Evolutionary conservation across 805 yeast species (phyloP), one percentile per base, ranked within the genome.

Genomic region (Teunomyces tritomae): DNA sequence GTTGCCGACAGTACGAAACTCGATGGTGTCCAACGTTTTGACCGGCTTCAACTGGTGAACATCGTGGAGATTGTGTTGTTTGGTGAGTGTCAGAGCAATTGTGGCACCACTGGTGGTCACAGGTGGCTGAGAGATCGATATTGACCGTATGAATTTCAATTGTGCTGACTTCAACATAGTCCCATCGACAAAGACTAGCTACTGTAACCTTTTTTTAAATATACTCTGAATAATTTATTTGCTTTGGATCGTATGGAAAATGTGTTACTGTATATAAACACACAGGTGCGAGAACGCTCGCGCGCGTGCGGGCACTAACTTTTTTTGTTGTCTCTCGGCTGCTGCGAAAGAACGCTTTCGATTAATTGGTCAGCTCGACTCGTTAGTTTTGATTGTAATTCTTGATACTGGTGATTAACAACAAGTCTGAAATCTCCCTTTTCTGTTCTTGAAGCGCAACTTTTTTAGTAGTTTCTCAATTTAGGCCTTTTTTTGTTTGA

Each of bases 1-100:
- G 4, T 60, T 63, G 5, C 83, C 84, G 47, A 81, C 55, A 0
- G 78, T 65, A 40, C 71, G 63, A 50, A 79, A 70, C 26, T 62
- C 57, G 29, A 64, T 57, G 5, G 52, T 50, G 16, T 64, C 68
- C 36, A 61, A 49, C 4, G 62, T 45, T 33, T 52, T 52, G 29
- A 48, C 47, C 32, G 50, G 44, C 16, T 52, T 45, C 44, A 64
- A 49, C 14, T 49, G 45, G 28, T 58, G 49, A 14, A 50, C 56
- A 26, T 45, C 48, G n/a, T 47, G 46, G 36, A 57, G 39, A 32
- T 49, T 49, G 14, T 45, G 39, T n/a, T 39, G 24, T 8, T 39
- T 36, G 33, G 51, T 45, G n/a, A 44, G 13, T 39, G 53, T 44
- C 14, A 46, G 17, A 17, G 45, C 20, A n/a, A 29, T 45, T 11